Evolutionary conservation across 306 rosid genomes (phyloP).

Genomic region (Trifolium subterraneum): DNA sequence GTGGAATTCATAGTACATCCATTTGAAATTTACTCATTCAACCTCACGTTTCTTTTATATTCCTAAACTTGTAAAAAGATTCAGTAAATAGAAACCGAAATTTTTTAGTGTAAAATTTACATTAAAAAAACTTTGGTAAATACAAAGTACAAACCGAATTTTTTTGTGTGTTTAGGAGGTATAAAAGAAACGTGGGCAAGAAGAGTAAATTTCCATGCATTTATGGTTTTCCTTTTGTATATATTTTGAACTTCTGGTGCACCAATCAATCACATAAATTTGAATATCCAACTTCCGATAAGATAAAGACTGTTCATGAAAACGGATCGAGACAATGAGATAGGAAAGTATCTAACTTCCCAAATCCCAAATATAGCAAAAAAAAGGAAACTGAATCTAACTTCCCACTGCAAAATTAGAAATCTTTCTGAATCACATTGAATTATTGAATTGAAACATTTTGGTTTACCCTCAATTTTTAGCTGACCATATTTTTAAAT

Average conservation of each 20-base stretch:
- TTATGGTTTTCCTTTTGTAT: neutral
- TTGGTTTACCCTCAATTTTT: neutral
- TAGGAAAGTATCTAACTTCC: neutral
- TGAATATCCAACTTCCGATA: neutral
- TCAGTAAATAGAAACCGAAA: too few species aligned
- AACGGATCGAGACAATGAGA: neutral
- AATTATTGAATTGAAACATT: neutral
- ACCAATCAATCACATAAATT: constrained; percentile 10
- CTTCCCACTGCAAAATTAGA: constrained; percentile 5
- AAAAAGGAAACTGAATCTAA: neutral
- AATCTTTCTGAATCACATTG: neutral
- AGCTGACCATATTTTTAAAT: neutral
- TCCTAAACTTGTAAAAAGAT: too few species aligned
- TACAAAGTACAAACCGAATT: too few species aligned
- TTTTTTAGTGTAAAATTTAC: too few species aligned
- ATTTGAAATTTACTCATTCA: too few species aligned
- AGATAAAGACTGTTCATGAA: neutral
- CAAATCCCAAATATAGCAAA: neutral
- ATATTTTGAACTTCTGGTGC: constrained; percentile 14
- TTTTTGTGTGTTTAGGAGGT: too few species aligned
- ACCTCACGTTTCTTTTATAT: too few species aligned
- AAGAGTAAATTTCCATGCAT: too few species aligned
- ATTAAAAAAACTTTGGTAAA: too few species aligned
- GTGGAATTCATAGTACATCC: neutral
- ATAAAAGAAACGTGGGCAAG: too few species aligned